A percentile compares a stretch with the other conserved stretches of the same genome.
Evolutionary conservation across 2,329 filamentous ascomycete genomes (phyloP).

Genomic region (Claviceps sp.): DNA sequence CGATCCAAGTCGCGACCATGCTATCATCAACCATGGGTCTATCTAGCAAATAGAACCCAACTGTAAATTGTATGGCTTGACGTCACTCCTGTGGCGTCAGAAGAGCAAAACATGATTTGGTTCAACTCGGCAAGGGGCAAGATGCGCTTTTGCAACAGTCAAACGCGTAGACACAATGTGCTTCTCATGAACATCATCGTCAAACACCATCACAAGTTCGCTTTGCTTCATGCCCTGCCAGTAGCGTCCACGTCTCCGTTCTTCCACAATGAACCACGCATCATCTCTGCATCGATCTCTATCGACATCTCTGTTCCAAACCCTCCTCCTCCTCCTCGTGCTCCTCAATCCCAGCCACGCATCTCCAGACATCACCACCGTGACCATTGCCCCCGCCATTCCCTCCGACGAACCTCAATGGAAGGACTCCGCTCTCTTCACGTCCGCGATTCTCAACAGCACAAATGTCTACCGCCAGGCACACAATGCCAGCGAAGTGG

Average conservation of each 20-base stretch:
- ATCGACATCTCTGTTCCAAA: background rate
- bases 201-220: no score
- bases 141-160: no score
- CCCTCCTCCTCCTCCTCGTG: background rate
- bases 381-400: constrained; percentile 1
- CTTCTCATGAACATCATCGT: no score
- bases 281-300: background rate
- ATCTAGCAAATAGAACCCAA: no score
- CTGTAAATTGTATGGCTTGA: no score
- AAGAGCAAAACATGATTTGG: no score
- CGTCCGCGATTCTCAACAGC: constrained; percentile 44
- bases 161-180: no score
- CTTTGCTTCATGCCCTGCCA: no score
- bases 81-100: no score
- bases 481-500: constrained; percentile 45
- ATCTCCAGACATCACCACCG: background rate
- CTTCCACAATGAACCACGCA: background rate
- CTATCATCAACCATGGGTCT: no score
- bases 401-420: constrained; percentile 5
- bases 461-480: constrained; percentile 53
- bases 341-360: background rate
- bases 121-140: no score
- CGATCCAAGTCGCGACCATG: no score
- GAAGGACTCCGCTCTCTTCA: constrained; percentile 20
- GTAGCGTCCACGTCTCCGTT: background rate